Percentiles rank a stretch among this genome's conserved stretches.
Evolutionary conservation across 2,329 filamentous ascomycete species (phyloP).

Genomic region (Ilyonectria sp.): DNA sequence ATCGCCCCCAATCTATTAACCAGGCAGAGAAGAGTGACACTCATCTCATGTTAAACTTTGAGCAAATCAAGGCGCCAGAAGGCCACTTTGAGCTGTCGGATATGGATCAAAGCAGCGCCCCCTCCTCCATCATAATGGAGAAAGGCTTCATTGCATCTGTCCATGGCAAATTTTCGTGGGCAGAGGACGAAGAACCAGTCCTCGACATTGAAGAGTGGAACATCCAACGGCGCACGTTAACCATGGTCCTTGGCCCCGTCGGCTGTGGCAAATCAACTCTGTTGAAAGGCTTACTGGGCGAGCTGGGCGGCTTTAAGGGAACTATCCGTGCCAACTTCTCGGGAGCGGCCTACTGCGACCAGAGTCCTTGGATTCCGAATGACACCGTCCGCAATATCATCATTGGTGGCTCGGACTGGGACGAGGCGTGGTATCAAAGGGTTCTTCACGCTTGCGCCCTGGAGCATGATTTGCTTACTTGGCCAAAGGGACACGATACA

Average conservation of each 20-base stretch:
- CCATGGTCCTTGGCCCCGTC: slow-evolving; percentile 58
- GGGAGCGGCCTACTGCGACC: slow-evolving; percentile 59
- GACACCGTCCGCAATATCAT: slow-evolving; percentile 58
- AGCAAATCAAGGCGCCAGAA: background rate
- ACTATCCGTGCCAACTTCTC: slow-evolving; percentile 41
- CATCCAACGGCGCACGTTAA: slow-evolving; percentile 42
- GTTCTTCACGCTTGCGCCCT: slow-evolving; percentile 54
- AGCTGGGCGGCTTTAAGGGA: slow-evolving; percentile 48
- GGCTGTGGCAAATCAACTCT: slow-evolving; percentile 62
- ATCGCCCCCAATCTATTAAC: background rate
- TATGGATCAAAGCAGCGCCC: slow-evolving; percentile 9
- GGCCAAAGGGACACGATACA: slow-evolving; percentile 53
- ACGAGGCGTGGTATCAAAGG: slow-evolving; percentile 48
- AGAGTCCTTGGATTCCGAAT: slow-evolving; percentile 62
- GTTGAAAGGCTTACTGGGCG: slow-evolving; percentile 57
- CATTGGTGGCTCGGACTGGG: slow-evolving; percentile 47
- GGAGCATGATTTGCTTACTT: slow-evolving; percentile 51
- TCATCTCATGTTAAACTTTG: background rate
- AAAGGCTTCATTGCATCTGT: slow-evolving; percentile 15
- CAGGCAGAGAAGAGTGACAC: slow-evolving; percentile 13
- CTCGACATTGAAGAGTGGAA: slow-evolving; percentile 25
- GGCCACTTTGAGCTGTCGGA: slow-evolving; percentile 17
- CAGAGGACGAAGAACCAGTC: slow-evolving; percentile 7
- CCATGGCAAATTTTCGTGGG: slow-evolving; percentile 16
- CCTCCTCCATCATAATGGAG: background rate